These are phyloP conservation scores for Moricandia moricandioides DNA, from an alignment of 345 rosid species.

Conservation along the genomic window DNA sequence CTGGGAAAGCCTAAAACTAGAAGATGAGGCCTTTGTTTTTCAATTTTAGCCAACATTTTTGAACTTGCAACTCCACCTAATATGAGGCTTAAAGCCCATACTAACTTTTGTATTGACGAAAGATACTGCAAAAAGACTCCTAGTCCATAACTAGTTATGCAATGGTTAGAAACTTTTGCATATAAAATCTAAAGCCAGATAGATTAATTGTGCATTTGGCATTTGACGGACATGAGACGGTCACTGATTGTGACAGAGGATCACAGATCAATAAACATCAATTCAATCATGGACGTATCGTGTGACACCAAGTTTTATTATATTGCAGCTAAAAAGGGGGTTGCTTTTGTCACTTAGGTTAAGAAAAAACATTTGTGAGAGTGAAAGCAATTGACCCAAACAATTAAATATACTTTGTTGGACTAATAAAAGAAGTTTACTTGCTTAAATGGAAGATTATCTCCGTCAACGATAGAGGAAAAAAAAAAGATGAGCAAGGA, in stretches of 20 bases:
- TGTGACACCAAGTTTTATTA: neutral
- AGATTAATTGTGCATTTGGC: neutral
- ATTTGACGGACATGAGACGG: neutral
- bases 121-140: neutral
- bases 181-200: neutral
- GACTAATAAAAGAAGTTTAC: neutral
- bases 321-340: neutral
- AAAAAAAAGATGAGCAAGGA: neutral
- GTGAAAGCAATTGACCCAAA: neutral
- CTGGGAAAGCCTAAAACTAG: neutral
- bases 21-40: neutral
- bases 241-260: neutral
- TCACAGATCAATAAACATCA: neutral
- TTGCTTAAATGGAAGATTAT: slow-evolving; percentile 23
- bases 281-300: neutral
- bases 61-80: neutral
- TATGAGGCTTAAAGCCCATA: neutral
- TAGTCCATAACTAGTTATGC: neutral
- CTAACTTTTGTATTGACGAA: neutral
- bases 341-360: neutral
- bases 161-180: neutral
- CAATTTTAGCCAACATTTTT: neutral
- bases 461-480: slow-evolving; percentile 5
- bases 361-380: neutral
- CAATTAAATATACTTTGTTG: neutral